phyloP scores from a whole-genome alignment of 768 basidiomycete species.

The Mycena floridula region DNA sequence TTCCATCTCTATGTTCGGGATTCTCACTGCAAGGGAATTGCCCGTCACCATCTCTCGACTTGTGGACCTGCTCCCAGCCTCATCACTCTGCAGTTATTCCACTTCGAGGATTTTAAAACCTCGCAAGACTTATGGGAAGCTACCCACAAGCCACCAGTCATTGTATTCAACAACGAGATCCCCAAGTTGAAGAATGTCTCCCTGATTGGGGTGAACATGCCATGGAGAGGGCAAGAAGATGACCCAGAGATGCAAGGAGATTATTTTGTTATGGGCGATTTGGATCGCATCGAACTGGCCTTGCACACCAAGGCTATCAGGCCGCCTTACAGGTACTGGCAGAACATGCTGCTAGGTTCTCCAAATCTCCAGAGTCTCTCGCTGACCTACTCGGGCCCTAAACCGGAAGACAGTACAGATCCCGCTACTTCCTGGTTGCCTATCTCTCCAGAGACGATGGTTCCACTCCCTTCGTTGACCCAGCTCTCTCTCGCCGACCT shows the following conservation, averaged over 20 bases:
- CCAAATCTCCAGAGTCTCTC: slow-evolving; percentile 40
- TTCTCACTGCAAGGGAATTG: slow-evolving; percentile 49
- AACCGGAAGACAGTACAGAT: slow-evolving; percentile 1
- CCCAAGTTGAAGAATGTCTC: slow-evolving; percentile 50
- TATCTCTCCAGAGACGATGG: neutral
- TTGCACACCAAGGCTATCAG: slow-evolving; percentile 56
- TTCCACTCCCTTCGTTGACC: slow-evolving; percentile 1
- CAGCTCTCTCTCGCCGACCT: neutral
- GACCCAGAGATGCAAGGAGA: slow-evolving; percentile 12
- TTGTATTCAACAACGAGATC: slow-evolving; percentile 46
- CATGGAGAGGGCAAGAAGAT: slow-evolving; percentile 27
- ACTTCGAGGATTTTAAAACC: slow-evolving; percentile 52
- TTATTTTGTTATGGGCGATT: slow-evolving; percentile 40
- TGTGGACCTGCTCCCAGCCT: slow-evolving; percentile 52
- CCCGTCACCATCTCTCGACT: slow-evolving; percentile 41
- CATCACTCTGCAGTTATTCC: slow-evolving; percentile 57
- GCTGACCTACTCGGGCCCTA: slow-evolving; percentile 57
- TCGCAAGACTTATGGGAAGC: slow-evolving; percentile 41
- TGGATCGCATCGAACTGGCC: slow-evolving; percentile 50
- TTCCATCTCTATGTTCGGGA: slow-evolving; percentile 39
- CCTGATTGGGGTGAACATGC: slow-evolving; percentile 61
- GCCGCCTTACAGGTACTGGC: slow-evolving; percentile 49
- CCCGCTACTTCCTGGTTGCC: neutral
- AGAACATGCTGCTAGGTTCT: slow-evolving; percentile 43
- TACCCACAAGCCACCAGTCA: slow-evolving; percentile 53